Conservation (phyloP, 345 rosid genomes). For the Salix viminalis region DNA sequence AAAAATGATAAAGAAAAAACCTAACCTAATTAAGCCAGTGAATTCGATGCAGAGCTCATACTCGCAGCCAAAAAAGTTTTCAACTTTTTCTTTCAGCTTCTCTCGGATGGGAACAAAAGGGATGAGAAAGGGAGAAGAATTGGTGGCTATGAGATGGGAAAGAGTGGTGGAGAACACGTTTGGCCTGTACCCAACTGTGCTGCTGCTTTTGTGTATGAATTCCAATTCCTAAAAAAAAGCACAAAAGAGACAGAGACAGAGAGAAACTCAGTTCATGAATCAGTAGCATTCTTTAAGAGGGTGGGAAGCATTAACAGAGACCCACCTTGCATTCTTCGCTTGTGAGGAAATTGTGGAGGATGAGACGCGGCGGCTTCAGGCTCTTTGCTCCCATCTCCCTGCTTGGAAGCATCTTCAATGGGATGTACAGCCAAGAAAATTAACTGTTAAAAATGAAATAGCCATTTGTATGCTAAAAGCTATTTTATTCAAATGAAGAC, state of each 20-base stretch:
- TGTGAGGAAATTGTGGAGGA: conserved; percentile 45
- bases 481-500: too few relatives aligned
- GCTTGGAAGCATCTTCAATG: too few relatives aligned
- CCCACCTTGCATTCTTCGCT: conserved; percentile 58
- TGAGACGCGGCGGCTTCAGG: not conserved
- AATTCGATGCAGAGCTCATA: conserved; percentile 79
- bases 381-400: not conserved
- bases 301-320: not conserved
- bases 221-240: conserved; percentile 52
- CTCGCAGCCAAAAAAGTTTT: conserved; percentile 73
- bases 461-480: too few relatives aligned
- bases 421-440: too few relatives aligned
- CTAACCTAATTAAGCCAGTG: conserved; percentile 83
- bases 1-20: not conserved
- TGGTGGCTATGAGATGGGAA: conserved; percentile 82
- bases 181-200: conserved; percentile 81
- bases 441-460: too few relatives aligned
- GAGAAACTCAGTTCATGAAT: too few relatives aligned
- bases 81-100: conserved; percentile 71
- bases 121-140: conserved; percentile 58
- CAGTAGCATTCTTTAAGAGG: too few relatives aligned
- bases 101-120: conserved; percentile 84
- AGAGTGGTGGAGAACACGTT: conserved; percentile 89
- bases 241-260: too few relatives aligned
- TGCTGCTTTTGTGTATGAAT: conserved; percentile 77